Conservation (phyloP, 306 rosid species). For the Pachyrhizus erosus region DNA sequence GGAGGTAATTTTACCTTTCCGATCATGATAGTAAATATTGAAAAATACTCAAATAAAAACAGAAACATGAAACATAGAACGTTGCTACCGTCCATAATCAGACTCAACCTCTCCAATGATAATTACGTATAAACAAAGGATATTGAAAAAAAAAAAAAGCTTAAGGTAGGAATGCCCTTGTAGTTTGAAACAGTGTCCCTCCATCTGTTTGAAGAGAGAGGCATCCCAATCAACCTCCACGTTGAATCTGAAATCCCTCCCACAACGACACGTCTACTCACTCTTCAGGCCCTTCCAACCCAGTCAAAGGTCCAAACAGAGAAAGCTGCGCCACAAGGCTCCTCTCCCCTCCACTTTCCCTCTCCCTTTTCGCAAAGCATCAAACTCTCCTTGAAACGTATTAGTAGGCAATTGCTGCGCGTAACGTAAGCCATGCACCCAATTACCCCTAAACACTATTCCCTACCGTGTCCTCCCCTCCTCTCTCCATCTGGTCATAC, state of each 20-base stretch:
- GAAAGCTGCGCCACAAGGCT: not conserved
- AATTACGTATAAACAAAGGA: too few relatives aligned
- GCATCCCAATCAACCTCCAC: conserved; percentile 45
- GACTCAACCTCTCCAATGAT: too few relatives aligned
- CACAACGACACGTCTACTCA: not conserved
- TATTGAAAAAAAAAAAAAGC: too few relatives aligned
- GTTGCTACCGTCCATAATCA: too few relatives aligned
- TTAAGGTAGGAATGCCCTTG: too few relatives aligned
- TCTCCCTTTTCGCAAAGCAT: conserved; percentile 48
- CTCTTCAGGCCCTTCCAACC: conserved; percentile 26
- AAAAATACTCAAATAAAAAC: too few relatives aligned
- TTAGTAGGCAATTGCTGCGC: conserved; percentile 54
- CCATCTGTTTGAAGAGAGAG: not conserved
- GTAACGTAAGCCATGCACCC: conserved; percentile 72
- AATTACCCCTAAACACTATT: conserved; percentile 33
- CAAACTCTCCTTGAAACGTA: conserved; percentile 27
- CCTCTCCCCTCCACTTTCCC: not conserved
- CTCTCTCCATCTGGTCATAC: conserved; percentile 53
- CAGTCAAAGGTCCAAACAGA: conserved; percentile 37
- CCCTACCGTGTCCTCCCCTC: conserved; percentile 54
- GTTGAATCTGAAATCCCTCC: conserved; percentile 40
- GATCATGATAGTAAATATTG: too few relatives aligned
- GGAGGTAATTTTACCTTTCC: too few relatives aligned
- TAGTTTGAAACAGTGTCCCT: not conserved
- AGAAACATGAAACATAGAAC: too few relatives aligned